Evolutionary conservation across 2,329 filamentous ascomycete genomes (phyloP).

Genomic region (Alternaria atra): DNA sequence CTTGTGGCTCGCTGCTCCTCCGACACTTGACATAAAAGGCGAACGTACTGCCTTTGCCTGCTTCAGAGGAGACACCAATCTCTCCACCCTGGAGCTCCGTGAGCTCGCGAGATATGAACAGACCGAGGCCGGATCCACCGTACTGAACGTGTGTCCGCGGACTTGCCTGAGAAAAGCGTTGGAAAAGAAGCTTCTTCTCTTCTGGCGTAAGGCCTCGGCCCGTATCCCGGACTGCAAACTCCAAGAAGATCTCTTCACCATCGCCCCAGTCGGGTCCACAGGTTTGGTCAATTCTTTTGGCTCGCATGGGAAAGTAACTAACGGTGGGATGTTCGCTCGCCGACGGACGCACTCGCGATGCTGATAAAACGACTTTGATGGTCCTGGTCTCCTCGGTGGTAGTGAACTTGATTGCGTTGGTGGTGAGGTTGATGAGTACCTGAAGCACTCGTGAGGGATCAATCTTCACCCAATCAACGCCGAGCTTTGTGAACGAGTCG

Average conservation of each 20-base stretch:
- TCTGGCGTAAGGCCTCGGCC: slow-evolving; percentile 75
- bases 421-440: slow-evolving; percentile 76
- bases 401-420: slow-evolving; percentile 86
- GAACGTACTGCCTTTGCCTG: slow-evolving; percentile 76
- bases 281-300: slow-evolving; percentile 57
- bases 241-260: slow-evolving; percentile 71
- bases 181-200: slow-evolving; percentile 78
- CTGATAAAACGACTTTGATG: slow-evolving; percentile 72
- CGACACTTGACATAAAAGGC: slow-evolving; percentile 78
- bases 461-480: slow-evolving; percentile 73
- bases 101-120: slow-evolving; percentile 82
- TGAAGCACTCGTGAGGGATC: slow-evolving; percentile 80
- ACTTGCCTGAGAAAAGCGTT: slow-evolving; percentile 80
- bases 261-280: slow-evolving; percentile 72
- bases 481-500: slow-evolving; percentile 65
- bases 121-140: slow-evolving; percentile 78
- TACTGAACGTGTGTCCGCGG: slow-evolving; percentile 80
- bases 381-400: slow-evolving; percentile 67
- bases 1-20: slow-evolving; percentile 58
- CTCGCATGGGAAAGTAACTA: slow-evolving; percentile 68
- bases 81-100: slow-evolving; percentile 82
- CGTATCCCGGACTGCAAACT: slow-evolving; percentile 79
- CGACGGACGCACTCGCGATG: slow-evolving; percentile 65
- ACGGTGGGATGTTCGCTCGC: slow-evolving; percentile 57
- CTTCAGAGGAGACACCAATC: slow-evolving; percentile 75